Percentiles rank a stretch among this genome's conserved stretches.
Conservation (phyloP, 768 basidiomycete genomes). For the Leccinellum rugosiceps region DNA sequence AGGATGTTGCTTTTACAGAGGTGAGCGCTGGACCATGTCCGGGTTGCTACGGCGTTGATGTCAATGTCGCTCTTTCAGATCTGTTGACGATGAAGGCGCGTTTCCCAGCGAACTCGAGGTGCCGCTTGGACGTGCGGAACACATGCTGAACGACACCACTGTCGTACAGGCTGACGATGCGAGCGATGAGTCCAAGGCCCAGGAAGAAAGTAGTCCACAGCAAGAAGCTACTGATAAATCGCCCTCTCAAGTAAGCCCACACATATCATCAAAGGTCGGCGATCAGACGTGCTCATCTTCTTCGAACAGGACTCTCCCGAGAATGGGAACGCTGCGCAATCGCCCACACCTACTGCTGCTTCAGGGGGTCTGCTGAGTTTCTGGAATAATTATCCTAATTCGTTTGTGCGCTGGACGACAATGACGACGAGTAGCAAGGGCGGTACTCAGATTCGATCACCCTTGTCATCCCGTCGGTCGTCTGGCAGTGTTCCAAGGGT, state of each 20-base stretch:
- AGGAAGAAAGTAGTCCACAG: constrained; percentile 17
- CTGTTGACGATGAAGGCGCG: constrained; percentile 52
- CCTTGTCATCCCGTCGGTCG: constrained; percentile 23
- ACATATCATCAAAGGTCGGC: background rate
- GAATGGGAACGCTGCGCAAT: constrained; percentile 20
- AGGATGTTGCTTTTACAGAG: constrained; percentile 67
- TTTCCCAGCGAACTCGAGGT: constrained; percentile 58
- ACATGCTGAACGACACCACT: constrained; percentile 47
- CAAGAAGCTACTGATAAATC: constrained; percentile 21
- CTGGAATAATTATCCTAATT: constrained; percentile 57
- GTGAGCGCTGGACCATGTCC: constrained; percentile 34
- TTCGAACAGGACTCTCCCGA: constrained; percentile 24
- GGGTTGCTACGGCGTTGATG: background rate
- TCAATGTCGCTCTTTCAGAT: constrained; percentile 33
- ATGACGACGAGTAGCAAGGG: constrained; percentile 19
- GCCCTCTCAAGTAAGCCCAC: constrained; percentile 20
- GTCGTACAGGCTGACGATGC: constrained; percentile 7
- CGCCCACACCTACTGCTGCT: constrained; percentile 20
- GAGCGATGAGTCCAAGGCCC: constrained; percentile 13
- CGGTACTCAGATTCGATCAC: constrained; percentile 15
- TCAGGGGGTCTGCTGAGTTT: constrained; percentile 54
- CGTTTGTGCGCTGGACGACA: constrained; percentile 52
- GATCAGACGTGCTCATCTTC: background rate
- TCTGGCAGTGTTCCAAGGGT: constrained; percentile 27
- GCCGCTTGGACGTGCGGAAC: constrained; percentile 59